Evolutionary conservation across 2,329 filamentous ascomycete species (phyloP).

Genomic region (Fusarium anthophilum): DNA sequence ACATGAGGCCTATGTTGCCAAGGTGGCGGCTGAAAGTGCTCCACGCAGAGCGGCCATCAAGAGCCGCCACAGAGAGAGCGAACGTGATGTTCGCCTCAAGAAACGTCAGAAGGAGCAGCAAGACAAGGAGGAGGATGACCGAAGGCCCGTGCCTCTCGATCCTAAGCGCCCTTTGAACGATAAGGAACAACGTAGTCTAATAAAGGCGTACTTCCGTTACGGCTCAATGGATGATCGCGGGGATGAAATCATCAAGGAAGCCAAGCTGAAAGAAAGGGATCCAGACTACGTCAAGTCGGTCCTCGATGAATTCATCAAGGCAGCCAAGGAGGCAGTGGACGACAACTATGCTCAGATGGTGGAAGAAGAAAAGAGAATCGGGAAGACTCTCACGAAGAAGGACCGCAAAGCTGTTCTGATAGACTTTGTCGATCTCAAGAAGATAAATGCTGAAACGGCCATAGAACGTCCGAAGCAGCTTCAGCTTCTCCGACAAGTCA

Average conservation of each 20-base stretch:
- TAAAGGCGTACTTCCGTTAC: conserved; percentile 89
- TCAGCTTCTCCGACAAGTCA: conserved; percentile 80
- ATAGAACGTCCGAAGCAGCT: conserved; percentile 91
- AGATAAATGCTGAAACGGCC: conserved; percentile 94
- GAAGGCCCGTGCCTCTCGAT: conserved; percentile 78
- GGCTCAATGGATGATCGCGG: conserved; percentile 89
- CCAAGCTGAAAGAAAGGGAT: conserved; percentile 85
- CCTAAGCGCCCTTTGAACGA: conserved; percentile 90
- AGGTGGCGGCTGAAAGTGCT: conserved; percentile 84
- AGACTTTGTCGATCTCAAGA: conserved; percentile 91
- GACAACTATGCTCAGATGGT: conserved; percentile 77
- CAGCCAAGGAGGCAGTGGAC: conserved; percentile 68
- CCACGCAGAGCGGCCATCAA: conserved; percentile 77
- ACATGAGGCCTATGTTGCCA: conserved; percentile 83
- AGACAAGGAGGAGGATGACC: conserved; percentile 74
- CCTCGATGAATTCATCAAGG: conserved; percentile 75
- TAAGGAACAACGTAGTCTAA: conserved; percentile 91
- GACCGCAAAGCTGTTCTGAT: conserved; percentile 97
- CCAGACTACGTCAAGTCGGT: conserved; percentile 79
- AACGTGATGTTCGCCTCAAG: conserved; percentile 73
- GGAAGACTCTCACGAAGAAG: conserved; percentile 91
- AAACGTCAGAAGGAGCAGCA: conserved; percentile 71
- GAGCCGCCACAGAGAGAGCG: conserved; percentile 65
- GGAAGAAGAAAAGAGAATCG: conserved; percentile 82
- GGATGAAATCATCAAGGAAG: conserved; percentile 87